A percentile compares a stretch with the other conserved stretches of the same genome.
Conservation (phyloP, 139 green algal species). For the Klebsormidium nitens region DNA sequence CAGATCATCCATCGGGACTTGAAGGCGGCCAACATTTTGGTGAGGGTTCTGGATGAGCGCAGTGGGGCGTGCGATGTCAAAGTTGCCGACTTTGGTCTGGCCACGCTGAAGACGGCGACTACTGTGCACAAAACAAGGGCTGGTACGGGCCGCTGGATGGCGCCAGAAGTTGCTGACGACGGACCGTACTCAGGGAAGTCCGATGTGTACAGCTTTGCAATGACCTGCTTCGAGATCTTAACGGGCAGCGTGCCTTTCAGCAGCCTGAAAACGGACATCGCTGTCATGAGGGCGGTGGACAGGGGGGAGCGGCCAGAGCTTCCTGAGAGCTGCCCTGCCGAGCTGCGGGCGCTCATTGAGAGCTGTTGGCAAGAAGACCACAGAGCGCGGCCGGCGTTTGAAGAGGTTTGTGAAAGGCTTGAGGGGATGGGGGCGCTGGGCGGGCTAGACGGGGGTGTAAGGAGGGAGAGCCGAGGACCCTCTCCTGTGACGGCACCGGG, state of each 20-base stretch:
- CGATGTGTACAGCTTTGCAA: constrained; percentile 30
- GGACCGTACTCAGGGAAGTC: constrained; percentile 3
- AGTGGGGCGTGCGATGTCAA: constrained; percentile 54
- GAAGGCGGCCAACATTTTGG: constrained; percentile 94
- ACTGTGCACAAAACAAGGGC: too few relatives aligned
- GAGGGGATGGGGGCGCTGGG: too few relatives aligned
- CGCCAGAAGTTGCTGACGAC: constrained; percentile 30
- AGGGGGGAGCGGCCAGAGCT: too few relatives aligned
- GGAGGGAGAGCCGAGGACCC: too few relatives aligned
- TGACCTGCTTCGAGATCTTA: constrained; percentile 13
- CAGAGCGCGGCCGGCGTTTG: too few relatives aligned
- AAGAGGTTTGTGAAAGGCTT: too few relatives aligned
- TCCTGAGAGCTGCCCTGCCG: too few relatives aligned
- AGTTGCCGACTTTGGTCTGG: constrained; percentile 90
- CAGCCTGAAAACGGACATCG: background rate
- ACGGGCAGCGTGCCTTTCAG: background rate
- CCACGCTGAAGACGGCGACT: constrained; percentile 50
- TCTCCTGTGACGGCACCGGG: too few relatives aligned
- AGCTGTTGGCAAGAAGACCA: too few relatives aligned
- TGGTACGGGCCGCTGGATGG: constrained; percentile 30
- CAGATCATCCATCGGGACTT: constrained; percentile 61
- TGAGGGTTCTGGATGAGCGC: constrained; percentile 73
- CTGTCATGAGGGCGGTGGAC: too few relatives aligned
- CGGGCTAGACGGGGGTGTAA: too few relatives aligned
- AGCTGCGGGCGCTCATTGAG: too few relatives aligned